These are phyloP conservation scores for Lepiota brunneoincarnata DNA, from an alignment of 768 basidiomycete genomes.

Conservation along the genomic window DNA sequence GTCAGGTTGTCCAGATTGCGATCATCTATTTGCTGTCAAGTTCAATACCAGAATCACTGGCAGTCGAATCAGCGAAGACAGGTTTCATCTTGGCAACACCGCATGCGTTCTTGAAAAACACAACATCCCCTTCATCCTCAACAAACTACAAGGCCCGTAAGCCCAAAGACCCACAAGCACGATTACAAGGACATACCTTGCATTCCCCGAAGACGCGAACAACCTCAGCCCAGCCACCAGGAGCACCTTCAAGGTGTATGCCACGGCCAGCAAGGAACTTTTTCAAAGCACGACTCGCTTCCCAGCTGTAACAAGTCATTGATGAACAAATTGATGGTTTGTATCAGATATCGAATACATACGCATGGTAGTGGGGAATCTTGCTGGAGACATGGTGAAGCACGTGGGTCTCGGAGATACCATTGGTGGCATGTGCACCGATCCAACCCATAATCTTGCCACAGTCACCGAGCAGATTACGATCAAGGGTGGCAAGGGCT, in stretches of 20 bases:
- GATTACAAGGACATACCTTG: conserved; percentile 45
- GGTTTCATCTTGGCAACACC: conserved; percentile 76
- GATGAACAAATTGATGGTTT: background rate
- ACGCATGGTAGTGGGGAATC: conserved; percentile 94
- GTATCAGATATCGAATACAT: conserved; percentile 19
- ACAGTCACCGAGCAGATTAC: conserved; percentile 72
- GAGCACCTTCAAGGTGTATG: conserved; percentile 64
- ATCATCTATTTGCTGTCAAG: conserved; percentile 39
- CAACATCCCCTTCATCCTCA: conserved; percentile 87
- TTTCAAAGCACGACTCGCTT: conserved; percentile 84
- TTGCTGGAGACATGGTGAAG: conserved; percentile 91
- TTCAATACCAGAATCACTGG: conserved; percentile 54
- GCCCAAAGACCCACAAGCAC: background rate
- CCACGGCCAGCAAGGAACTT: conserved; percentile 64
- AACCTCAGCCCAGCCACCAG: conserved; percentile 78
- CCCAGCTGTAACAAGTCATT: conserved; percentile 56
- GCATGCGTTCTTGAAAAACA: conserved; percentile 87
- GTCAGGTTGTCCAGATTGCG: background rate
- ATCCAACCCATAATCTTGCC: conserved; percentile 83
- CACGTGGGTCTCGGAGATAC: conserved; percentile 93
- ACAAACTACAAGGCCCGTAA: conserved; percentile 56
- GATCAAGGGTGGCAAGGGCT: conserved; percentile 89
- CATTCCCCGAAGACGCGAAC: conserved; percentile 76
- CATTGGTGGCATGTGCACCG: conserved; percentile 82
- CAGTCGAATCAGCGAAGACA: conserved; percentile 57